These are phyloP conservation scores for Fusarium dlaminii DNA, from an alignment of 2,329 filamentous ascomycete species.

Conservation along the genomic window DNA sequence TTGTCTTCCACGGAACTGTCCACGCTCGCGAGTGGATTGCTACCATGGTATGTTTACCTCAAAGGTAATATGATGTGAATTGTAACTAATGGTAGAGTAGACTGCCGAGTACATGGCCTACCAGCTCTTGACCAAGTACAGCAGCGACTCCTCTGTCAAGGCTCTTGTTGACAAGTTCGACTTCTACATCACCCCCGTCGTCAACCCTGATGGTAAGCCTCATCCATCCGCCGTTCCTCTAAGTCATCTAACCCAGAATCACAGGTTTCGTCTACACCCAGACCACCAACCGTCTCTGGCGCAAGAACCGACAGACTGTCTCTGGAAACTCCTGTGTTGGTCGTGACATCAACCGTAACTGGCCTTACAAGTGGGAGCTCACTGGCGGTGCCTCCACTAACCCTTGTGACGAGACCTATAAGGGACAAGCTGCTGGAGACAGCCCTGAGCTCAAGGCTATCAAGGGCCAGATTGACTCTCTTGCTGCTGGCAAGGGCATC, in stretches of 20 bases:
- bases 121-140: conserved; percentile 31
- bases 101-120: conserved; percentile 29
- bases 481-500: conserved; percentile 53
- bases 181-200: conserved; percentile 71
- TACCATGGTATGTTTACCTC: conserved; percentile 4
- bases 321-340: conserved; percentile 56
- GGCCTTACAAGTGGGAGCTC: conserved; percentile 63
- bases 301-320: conserved; percentile 64
- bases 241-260: not conserved
- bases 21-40: conserved; percentile 33
- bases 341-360: conserved; percentile 68
- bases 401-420: conserved; percentile 62
- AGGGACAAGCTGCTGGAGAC: conserved; percentile 54
- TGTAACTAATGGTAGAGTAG: not conserved
- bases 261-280: conserved; percentile 58
- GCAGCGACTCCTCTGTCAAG: conserved; percentile 23
- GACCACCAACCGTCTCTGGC: conserved; percentile 66
- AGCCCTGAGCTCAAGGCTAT: conserved; percentile 63
- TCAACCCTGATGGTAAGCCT: conserved; percentile 66
- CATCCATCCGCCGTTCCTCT: fast-evolving
- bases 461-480: conserved; percentile 40
- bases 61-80: fast-evolving
- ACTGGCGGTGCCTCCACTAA: conserved; percentile 60
- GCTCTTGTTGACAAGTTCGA: conserved; percentile 69
- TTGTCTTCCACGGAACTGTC: conserved; percentile 29